Evolutionary conservation across 148 eudicot species (phyloP).

Genomic region (Cornus controversa): DNA sequence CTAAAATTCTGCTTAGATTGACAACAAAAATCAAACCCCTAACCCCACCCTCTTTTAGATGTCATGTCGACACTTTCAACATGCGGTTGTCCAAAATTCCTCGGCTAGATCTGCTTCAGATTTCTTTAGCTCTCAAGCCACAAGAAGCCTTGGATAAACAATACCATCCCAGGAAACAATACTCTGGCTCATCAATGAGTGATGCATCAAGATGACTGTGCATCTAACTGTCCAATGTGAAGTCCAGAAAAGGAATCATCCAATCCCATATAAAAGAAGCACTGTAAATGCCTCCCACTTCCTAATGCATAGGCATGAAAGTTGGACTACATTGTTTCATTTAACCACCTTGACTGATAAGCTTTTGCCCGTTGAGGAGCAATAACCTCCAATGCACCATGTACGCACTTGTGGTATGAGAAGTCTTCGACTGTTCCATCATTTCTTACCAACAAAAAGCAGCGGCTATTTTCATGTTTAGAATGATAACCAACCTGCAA

Average conservation of each 20-base stretch:
- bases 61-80: neutral
- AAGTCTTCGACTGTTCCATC: constrained; percentile 78
- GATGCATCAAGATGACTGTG: neutral
- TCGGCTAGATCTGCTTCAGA: neutral
- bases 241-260: neutral
- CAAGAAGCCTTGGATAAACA: neutral
- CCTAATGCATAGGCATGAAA: neutral
- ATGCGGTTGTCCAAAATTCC: neutral
- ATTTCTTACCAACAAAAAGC: constrained; percentile 61
- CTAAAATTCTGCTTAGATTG: neutral
- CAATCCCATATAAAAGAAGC: no score
- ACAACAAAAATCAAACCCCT: neutral
- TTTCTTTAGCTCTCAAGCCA: neutral
- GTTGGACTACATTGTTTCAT: constrained; percentile 18
- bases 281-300: neutral
- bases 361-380: constrained; percentile 52
- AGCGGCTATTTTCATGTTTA: constrained; percentile 48
- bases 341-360: constrained; percentile 45
- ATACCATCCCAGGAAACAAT: neutral
- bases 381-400: constrained; percentile 50
- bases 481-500: constrained; percentile 65
- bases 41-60: neutral
- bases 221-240: neutral
- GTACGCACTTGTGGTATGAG: constrained; percentile 74
- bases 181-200: neutral